Evolutionary conservation across 2,329 filamentous ascomycete genomes (phyloP), one percentile per base, ranked within the genome.

Genomic region (Penicillium griseofulvum): DNA sequence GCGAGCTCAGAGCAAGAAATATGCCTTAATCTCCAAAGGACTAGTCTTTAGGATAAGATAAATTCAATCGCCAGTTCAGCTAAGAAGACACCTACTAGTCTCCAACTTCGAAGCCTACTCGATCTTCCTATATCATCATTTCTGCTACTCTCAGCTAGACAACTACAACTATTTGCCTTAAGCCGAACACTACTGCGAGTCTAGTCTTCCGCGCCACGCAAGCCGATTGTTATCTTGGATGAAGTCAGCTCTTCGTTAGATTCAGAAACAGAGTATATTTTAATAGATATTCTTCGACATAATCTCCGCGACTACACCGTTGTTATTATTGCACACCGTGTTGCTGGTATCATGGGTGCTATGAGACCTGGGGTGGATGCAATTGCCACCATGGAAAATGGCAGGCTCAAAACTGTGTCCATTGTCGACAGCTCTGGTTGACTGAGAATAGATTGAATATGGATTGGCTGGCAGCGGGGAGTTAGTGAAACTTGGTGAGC

Each of bases 1-100:
- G 36, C 29, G 1, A 51, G 38, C 49, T 34, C 49, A 11, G 49
- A 51, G 9, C 19, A 26, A 26, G 37, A 42, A 14, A 44, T 51
- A 26, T 33, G 9, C 14, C n/a, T 22, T 14, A 31, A 24, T 28
- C 19, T 50, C 26, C n/a, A 26, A 12, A 39, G 28, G 19, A 43
- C 48, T n/a, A 26, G 48, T n/a, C 48, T 50, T 39, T 50, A 37
- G 48, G 26, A 50, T 22, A 50, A 39, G 28, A 50, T 50, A 4
- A 3, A 24, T 34, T 34, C 43, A 16, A 5, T 17, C 1, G 17
- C 17, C 6, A 16, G 17, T 12, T 22, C 48, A 10, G 28, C 28
- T 10, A 10, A 29, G 28, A 29, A 29, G 28, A 10, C 9, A 29
- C 9, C 9, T 1, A 4, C 28, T 9, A 29, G 28, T 11, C 28